Conservation (phyloP, 2,329 filamentous ascomycete species). For the Ophiocordyceps camponoti-saundersi region DNA sequence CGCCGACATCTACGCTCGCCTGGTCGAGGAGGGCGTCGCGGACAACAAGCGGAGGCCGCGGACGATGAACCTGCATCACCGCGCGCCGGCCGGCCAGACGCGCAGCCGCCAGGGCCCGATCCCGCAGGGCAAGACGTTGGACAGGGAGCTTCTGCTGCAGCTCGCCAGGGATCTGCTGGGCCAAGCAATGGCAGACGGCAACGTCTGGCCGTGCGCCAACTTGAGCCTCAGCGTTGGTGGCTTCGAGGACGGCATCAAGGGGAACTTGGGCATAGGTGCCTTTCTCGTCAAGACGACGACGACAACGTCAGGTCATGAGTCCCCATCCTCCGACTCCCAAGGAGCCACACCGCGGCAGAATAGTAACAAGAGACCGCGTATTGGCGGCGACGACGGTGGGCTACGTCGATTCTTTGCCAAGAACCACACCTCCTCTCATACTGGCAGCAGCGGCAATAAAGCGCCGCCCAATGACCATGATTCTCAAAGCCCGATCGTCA, state of each 20-base stretch:
- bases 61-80: constrained; percentile 71
- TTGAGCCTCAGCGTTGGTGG: constrained; percentile 78
- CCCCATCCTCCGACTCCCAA: constrained; percentile 4
- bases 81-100: constrained; percentile 49
- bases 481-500: constrained; percentile 4
- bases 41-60: constrained; percentile 77
- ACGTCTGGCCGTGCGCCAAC: constrained; percentile 82
- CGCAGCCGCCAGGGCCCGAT: constrained; percentile 64
- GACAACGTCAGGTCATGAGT: constrained; percentile 23
- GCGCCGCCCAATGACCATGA: constrained; percentile 7
- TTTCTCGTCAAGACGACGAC: constrained; percentile 71
- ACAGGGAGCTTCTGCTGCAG: constrained; percentile 55
- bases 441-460: constrained; percentile 3
- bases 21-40: constrained; percentile 79
- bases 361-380: constrained; percentile 13
- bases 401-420: constrained; percentile 43
- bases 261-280: constrained; percentile 70
- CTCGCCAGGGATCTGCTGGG: constrained; percentile 60
- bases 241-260: constrained; percentile 73
- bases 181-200: constrained; percentile 62
- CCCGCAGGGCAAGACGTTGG: constrained; percentile 54
- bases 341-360: constrained; percentile 3
- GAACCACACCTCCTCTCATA: constrained; percentile 12
- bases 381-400: constrained; percentile 27
- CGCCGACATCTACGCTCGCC: constrained; percentile 75